Percentiles rank a stretch among this genome's conserved stretches.
Conservation (phyloP, 2,329 filamentous ascomycete species). For the Curvularia spicifera region DNA sequence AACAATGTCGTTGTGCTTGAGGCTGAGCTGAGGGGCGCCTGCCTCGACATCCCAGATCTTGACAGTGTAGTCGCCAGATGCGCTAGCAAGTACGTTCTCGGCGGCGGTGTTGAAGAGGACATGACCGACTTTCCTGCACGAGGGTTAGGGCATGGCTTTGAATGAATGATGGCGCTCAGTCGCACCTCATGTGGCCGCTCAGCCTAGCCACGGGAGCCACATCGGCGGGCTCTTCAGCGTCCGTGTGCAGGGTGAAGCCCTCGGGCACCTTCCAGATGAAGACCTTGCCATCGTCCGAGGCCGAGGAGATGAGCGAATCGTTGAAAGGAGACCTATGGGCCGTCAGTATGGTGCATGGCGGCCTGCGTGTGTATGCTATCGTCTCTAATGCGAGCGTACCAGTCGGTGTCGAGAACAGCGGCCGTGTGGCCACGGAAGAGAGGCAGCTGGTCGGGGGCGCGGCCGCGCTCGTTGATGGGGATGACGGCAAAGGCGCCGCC, state of each 20-base stretch:
- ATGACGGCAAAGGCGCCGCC: slow-evolving; percentile 97
- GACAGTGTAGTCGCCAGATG: slow-evolving; percentile 91
- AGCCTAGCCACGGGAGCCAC: slow-evolving; percentile 82
- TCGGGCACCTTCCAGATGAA: slow-evolving; percentile 96
- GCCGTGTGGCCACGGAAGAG: slow-evolving; percentile 96
- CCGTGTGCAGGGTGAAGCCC: slow-evolving; percentile 81
- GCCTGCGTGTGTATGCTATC: neutral
- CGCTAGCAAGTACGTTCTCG: slow-evolving; percentile 92
- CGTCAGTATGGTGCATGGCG: slow-evolving; percentile 21
- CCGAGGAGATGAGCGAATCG: slow-evolving; percentile 88
- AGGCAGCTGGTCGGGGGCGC: slow-evolving; percentile 89
- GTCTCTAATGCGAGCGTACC: slow-evolving; percentile 58
- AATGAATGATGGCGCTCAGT: neutral
- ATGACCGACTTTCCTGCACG: slow-evolving; percentile 87
- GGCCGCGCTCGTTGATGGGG: slow-evolving; percentile 85
- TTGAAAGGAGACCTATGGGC: slow-evolving; percentile 86
- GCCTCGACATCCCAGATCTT: slow-evolving; percentile 95
- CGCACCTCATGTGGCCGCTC: slow-evolving; percentile 82
- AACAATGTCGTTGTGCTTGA: slow-evolving; percentile 90
- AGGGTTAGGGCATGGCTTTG: slow-evolving; percentile 25
- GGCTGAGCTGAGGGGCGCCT: slow-evolving; percentile 73
- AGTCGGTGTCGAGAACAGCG: slow-evolving; percentile 95
- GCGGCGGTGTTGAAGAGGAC: slow-evolving; percentile 97
- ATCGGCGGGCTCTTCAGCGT: slow-evolving; percentile 81
- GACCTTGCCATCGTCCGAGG: slow-evolving; percentile 95